Evolutionary conservation across 441 rosid genomes (phyloP), one percentile per base, ranked within the genome.

Genomic region (Adansonia gregorii): DNA sequence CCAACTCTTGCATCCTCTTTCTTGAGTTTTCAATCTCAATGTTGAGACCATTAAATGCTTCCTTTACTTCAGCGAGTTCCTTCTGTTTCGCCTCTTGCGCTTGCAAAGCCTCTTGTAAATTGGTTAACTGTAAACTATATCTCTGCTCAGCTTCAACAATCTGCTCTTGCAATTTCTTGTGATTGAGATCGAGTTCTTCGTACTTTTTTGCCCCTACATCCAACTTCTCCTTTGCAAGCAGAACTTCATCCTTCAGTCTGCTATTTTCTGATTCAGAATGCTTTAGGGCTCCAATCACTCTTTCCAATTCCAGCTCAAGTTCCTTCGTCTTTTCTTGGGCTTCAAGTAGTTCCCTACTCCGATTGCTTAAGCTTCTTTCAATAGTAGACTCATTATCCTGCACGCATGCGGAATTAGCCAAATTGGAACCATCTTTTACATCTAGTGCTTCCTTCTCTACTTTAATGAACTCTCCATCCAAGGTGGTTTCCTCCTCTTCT

Each of bases 401-500:
- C 4, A 35, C 39, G 48, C 82, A 73, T 68, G 71, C 75, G 4
- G 84, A 74, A 69, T 82, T 82, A 19, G 80, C 81, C 63, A 65
- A 67, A 80, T 81, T 83, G 41, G 90, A 74, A 73, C 76, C 79
- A 74, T 88, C 97, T 79, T 91, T 92, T 48, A 78, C 82, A 76
- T 91, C 95, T 8, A 91, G 76, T 7, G 89, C 83, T 82, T 94
- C 99, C 87, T 85, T 93, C 87, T 97, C 98, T 65, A 97, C 95
- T 83, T 97, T 97, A 70, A 97, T 90, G 88, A 97, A 94, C 82
- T 90, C 98, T 67, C 94, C 98, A 78, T 89, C 99, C 52, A 83
- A 77, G 66, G 83, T 71, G 75, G 84, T 84, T 84, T 93, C 98
- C 66, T 94, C 97, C 74, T 91, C 97, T 72, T 93, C 98, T 83